Evolutionary conservation across 2,329 filamentous ascomycete species (phyloP).

Genomic region (Paraconiothyrium sp.): DNA sequence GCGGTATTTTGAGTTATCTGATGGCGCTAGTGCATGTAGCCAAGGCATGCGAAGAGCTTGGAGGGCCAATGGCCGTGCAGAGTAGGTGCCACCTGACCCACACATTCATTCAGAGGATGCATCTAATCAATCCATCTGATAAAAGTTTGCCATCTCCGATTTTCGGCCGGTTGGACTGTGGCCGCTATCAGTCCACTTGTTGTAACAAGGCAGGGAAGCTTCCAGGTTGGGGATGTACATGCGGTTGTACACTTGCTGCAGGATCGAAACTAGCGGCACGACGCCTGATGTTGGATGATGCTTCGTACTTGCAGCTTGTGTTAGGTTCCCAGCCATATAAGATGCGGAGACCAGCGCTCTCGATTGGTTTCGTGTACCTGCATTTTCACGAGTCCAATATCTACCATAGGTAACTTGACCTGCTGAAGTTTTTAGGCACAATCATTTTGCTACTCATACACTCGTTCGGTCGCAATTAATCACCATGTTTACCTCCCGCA

Average conservation of each 20-base stretch:
- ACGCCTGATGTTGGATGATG: too few relatives aligned
- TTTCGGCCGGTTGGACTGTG: conserved; percentile 25
- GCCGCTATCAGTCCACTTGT: conserved; percentile 13
- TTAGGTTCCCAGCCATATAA: neutral
- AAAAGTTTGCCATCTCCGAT: conserved; percentile 39
- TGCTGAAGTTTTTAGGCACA: neutral
- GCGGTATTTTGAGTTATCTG: conserved; percentile 35
- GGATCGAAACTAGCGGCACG: neutral
- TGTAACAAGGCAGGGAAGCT: neutral
- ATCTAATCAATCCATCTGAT: conserved; percentile 42
- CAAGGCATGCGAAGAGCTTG: conserved; percentile 7
- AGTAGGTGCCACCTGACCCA: conserved; percentile 14
- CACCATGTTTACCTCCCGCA: conserved; percentile 28
- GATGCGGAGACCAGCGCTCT: neutral
- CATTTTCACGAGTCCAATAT: neutral
- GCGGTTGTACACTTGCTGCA: neutral
- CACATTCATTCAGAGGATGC: conserved; percentile 14
- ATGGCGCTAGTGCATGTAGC: conserved; percentile 30
- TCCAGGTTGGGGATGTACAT: neutral
- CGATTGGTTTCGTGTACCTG: neutral
- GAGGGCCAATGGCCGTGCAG: conserved; percentile 14
- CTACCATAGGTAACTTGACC: neutral
- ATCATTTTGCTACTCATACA: conserved; percentile 11
- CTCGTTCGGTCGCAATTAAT: conserved; percentile 10
- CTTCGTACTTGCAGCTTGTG: neutral